phyloP scores from a whole-genome alignment of 352 stramenopile species.

The Pythium apleroticum region DNA sequence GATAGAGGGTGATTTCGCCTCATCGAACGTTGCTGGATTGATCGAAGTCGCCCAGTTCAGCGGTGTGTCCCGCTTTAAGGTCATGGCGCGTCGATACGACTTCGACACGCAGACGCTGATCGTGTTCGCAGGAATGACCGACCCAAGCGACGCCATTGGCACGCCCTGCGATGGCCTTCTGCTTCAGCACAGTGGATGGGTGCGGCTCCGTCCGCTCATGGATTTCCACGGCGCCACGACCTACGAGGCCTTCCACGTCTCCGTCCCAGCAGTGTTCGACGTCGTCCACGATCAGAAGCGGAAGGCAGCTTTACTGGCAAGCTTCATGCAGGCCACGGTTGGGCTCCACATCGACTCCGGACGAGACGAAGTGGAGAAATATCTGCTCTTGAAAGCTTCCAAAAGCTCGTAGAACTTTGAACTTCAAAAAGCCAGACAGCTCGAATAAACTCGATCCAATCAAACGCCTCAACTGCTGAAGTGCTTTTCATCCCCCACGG shows the following conservation, averaged over 20 bases:
- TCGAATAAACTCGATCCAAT: too few species aligned
- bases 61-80: constrained; percentile 6
- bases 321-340: constrained; percentile 17
- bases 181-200: constrained; percentile 19
- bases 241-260: constrained; percentile 10
- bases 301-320: constrained; percentile 16
- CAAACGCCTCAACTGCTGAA: too few species aligned
- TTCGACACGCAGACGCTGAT: neutral
- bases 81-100: constrained; percentile 5
- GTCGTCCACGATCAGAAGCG: constrained; percentile 13
- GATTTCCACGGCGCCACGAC: neutral
- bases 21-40: constrained; percentile 3
- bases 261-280: constrained; percentile 1
- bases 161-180: constrained; percentile 7
- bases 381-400: neutral
- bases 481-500: too few species aligned
- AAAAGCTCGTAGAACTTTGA: too few species aligned
- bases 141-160: constrained; percentile 1
- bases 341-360: constrained; percentile 14
- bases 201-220: neutral
- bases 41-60: constrained; percentile 15
- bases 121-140: constrained; percentile 9
- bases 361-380: constrained; percentile 16
- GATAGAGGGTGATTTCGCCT: neutral
- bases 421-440: too few species aligned